Conservation (phyloP, 257 asterid genomes). For the Perilla frutescens region DNA sequence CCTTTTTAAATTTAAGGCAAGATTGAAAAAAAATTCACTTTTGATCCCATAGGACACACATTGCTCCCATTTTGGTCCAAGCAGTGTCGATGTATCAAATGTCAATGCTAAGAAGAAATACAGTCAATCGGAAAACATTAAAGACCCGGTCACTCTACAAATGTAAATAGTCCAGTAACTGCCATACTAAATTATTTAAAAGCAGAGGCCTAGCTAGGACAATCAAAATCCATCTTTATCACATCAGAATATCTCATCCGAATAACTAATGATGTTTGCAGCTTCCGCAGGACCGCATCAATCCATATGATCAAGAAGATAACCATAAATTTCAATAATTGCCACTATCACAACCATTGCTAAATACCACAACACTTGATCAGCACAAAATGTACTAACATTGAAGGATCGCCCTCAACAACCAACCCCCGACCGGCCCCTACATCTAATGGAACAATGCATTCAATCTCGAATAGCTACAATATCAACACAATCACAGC, state of each 20-base stretch:
- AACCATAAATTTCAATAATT: background rate
- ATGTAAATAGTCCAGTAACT: conserved; percentile 2
- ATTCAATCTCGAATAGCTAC: too few relatives aligned
- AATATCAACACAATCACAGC: too few relatives aligned
- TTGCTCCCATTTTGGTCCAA: too few relatives aligned
- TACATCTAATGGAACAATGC: too few relatives aligned
- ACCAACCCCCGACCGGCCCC: too few relatives aligned
- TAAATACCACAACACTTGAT: too few relatives aligned
- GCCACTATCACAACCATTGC: background rate
- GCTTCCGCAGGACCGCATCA: background rate
- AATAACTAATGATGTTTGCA: conserved; percentile 18
- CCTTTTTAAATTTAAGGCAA: too few relatives aligned
- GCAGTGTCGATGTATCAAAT: too few relatives aligned
- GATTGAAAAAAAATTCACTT: too few relatives aligned
- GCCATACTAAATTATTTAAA: background rate
- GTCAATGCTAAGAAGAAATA: conserved; percentile 19
- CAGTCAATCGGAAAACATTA: background rate
- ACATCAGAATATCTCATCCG: conserved; percentile 2
- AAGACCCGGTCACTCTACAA: background rate
- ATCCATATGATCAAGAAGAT: background rate
- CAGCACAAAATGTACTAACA: too few relatives aligned
- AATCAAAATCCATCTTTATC: background rate
- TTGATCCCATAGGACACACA: too few relatives aligned
- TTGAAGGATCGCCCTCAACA: too few relatives aligned
- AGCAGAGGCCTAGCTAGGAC: background rate